Evolutionary conservation across 2,329 filamentous ascomycete species (phyloP).

Genomic region (Fusarium algeriense): DNA sequence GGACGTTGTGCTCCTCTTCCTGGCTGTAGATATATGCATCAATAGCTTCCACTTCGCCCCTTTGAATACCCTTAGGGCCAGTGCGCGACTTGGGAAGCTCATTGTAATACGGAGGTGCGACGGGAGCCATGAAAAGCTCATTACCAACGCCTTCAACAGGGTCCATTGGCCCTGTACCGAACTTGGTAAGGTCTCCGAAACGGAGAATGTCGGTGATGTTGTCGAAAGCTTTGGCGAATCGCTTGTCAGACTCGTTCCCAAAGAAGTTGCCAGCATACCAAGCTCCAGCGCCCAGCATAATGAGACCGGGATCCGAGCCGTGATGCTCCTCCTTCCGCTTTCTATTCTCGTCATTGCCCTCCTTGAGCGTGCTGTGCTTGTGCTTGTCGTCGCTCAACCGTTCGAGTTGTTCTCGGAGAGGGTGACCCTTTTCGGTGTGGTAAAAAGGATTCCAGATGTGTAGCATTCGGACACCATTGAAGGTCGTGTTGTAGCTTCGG

Average conservation of each 20-base stretch:
- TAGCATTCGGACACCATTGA: slow-evolving; percentile 61
- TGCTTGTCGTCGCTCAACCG: slow-evolving; percentile 40
- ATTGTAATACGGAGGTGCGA: slow-evolving; percentile 43
- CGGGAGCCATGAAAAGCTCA: slow-evolving; percentile 48
- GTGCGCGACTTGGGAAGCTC: slow-evolving; percentile 29
- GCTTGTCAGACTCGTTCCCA: slow-evolving; percentile 21
- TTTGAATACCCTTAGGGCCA: slow-evolving; percentile 36
- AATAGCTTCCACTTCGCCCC: slow-evolving; percentile 44
- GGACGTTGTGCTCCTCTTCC: slow-evolving; percentile 34
- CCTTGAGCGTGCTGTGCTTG: not conserved
- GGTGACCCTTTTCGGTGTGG: slow-evolving; percentile 54
- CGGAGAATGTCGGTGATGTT: slow-evolving; percentile 43
- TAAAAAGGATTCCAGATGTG: slow-evolving; percentile 75
- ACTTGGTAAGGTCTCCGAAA: slow-evolving; percentile 35
- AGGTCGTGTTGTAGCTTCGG: slow-evolving; percentile 52
- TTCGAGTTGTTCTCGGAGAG: slow-evolving; percentile 41
- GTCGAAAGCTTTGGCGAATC: slow-evolving; percentile 38
- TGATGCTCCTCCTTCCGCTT: slow-evolving; percentile 25
- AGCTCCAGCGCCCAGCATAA: slow-evolving; percentile 45
- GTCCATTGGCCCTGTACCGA: slow-evolving; percentile 41
- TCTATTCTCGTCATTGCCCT: not conserved
- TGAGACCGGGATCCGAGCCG: slow-evolving; percentile 35
- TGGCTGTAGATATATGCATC: slow-evolving; percentile 30
- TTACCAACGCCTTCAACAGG: slow-evolving; percentile 46
- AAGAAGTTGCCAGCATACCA: slow-evolving; percentile 40